A percentile compares a stretch with the other conserved stretches of the same genome.
These are phyloP conservation scores for Peronospora destructor DNA, from an alignment of 352 stramenopile species.

Conservation along the genomic window DNA sequence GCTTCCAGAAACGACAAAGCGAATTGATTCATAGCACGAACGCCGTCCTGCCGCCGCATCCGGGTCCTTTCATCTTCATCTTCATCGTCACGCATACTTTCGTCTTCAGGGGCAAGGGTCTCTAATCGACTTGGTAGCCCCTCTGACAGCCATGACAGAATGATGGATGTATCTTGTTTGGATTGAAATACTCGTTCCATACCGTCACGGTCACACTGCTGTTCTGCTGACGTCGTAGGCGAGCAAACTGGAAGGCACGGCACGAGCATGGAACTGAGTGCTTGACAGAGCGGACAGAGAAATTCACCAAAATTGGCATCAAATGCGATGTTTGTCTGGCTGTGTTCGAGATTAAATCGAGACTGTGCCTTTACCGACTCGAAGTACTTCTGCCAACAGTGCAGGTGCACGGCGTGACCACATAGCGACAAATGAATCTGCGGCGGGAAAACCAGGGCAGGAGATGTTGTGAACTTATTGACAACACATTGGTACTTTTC, in stretches of 20 bases:
- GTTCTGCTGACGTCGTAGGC: conserved; percentile 50
- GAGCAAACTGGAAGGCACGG: conserved; percentile 60
- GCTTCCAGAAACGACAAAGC: conserved; percentile 58
- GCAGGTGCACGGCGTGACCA: conserved; percentile 85
- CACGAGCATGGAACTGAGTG: conserved; percentile 87
- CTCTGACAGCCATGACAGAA: conserved; percentile 53
- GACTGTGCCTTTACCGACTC: conserved; percentile 75
- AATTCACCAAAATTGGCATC: conserved; percentile 85
- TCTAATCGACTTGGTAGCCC: conserved; percentile 44
- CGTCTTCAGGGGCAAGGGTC: conserved; percentile 28
- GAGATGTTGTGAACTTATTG: conserved; percentile 5
- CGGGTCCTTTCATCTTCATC: conserved; percentile 15
- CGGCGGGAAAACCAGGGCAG: conserved; percentile 37
- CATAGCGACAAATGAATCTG: conserved; percentile 77
- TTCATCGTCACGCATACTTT: conserved; percentile 29
- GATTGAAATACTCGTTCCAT: conserved; percentile 72
- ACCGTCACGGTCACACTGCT: conserved; percentile 45
- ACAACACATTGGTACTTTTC: conserved; percentile 9
- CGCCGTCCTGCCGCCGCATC: conserved; percentile 32
- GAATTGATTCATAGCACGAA: conserved; percentile 74
- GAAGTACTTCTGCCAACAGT: conserved; percentile 87
- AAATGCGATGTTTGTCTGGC: conserved; percentile 76
- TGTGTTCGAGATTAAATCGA: conserved; percentile 61
- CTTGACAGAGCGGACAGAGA: conserved; percentile 87
- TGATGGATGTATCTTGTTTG: conserved; percentile 62